Conservation (phyloP, 441 rosid species). For the Pelargonium myrrhifolium region DNA sequence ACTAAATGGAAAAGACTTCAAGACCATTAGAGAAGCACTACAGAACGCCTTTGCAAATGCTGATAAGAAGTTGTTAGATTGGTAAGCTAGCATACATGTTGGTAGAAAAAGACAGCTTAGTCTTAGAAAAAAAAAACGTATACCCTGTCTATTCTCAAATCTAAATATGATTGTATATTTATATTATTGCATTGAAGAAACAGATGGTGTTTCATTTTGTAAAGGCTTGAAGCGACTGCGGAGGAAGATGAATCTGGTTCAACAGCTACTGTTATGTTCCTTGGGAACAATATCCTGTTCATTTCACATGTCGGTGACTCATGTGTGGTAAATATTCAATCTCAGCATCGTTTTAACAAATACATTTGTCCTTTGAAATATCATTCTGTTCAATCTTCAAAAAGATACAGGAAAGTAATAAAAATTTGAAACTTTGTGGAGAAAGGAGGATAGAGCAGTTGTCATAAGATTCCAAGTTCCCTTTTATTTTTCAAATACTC, state of each 20-base stretch:
- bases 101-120: background rate
- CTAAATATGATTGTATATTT: slow-evolving; percentile 17
- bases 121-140: background rate
- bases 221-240: slow-evolving; percentile 54
- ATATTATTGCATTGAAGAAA: slow-evolving; percentile 27
- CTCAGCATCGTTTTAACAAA: background rate
- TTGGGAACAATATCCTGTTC: slow-evolving; percentile 45
- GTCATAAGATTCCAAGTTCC: background rate
- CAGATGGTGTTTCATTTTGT: slow-evolving; percentile 28
- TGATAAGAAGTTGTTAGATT: slow-evolving; percentile 52
- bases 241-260: slow-evolving; percentile 80
- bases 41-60: slow-evolving; percentile 56
- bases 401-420: background rate
- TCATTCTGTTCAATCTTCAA: background rate
- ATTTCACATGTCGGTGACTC: slow-evolving; percentile 89
- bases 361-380: background rate
- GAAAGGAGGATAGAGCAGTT: background rate
- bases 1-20: slow-evolving; percentile 51
- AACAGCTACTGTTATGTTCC: slow-evolving; percentile 66
- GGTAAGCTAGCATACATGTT: slow-evolving; percentile 35
- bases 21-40: slow-evolving; percentile 41
- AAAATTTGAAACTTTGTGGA: background rate
- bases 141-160: background rate
- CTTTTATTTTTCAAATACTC: background rate
- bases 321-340: slow-evolving; percentile 42